Evolutionary conservation across 345 rosid genomes (phyloP).

Genomic region (Eucalyptus cloeziana): DNA sequence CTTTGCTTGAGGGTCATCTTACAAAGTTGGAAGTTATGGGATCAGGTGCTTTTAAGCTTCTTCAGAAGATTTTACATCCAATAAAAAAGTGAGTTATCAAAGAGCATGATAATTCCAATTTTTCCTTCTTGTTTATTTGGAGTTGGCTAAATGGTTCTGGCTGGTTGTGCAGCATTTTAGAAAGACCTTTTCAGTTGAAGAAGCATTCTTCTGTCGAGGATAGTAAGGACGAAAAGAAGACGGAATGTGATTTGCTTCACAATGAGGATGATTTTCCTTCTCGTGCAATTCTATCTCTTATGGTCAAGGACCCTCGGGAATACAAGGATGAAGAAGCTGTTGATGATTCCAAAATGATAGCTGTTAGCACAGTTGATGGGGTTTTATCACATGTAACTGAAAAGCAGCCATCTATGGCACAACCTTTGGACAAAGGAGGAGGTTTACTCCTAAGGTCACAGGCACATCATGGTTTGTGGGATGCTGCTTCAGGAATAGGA

Average conservation of each 20-base stretch:
- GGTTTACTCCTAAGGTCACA: neutral
- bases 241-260: conserved; percentile 4
- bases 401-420: conserved; percentile 1
- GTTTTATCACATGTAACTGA: conserved; percentile 8
- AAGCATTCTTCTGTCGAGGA: conserved; percentile 21
- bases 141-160: neutral
- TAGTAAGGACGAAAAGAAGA: neutral
- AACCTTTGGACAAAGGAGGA: conserved; percentile 4
- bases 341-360: conserved; percentile 11
- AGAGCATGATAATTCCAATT: neutral
- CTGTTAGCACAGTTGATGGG: neutral
- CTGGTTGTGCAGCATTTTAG: conserved; percentile 27
- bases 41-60: conserved; percentile 56
- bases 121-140: neutral
- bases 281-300: conserved; percentile 24
- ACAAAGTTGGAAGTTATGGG: conserved; percentile 76
- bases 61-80: conserved; percentile 43
- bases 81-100: conserved; percentile 35
- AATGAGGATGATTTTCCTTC: conserved; percentile 32
- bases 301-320: conserved; percentile 55
- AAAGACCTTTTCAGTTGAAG: conserved; percentile 13
- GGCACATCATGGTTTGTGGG: conserved; percentile 39
- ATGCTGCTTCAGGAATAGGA: conserved; percentile 21
- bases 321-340: conserved; percentile 1
- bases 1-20: conserved; percentile 75